phyloP scores from a whole-genome alignment of 2,329 filamentous ascomycete genomes.

The Teratosphaeriaceae sp. region DNA sequence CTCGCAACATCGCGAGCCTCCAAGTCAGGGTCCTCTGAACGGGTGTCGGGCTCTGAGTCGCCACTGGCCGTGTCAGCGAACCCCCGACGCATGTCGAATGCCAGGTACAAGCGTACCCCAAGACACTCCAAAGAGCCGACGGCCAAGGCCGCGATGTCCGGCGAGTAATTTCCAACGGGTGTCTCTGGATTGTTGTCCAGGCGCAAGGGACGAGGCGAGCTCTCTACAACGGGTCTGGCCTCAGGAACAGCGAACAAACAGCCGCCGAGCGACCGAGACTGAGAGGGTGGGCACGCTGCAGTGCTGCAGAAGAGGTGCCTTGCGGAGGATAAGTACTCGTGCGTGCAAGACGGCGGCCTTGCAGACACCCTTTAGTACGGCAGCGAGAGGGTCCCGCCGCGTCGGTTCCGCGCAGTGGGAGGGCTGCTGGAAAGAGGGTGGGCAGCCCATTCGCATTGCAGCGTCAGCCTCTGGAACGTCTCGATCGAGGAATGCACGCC shows the following conservation, averaged over 20 bases:
- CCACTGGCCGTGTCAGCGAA: constrained; percentile 20
- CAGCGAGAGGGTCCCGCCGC: constrained; percentile 14
- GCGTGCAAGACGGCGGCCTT: constrained; percentile 19
- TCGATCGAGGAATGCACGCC: constrained; percentile 25
- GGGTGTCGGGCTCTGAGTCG: constrained; percentile 19
- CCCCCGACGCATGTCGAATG: constrained; percentile 21
- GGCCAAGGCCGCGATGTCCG: too few species aligned
- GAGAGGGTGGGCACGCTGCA: constrained; percentile 18
- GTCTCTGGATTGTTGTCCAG: constrained; percentile 23
- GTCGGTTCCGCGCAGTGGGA: constrained; percentile 11
- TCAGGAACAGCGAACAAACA: constrained; percentile 10
- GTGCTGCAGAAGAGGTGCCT: constrained; percentile 17
- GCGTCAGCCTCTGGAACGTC: constrained; percentile 21
- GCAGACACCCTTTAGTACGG: constrained; percentile 19
- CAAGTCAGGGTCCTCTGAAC: constrained; percentile 20
- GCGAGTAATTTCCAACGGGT: constrained; percentile 21
- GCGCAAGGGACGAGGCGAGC: constrained; percentile 20
- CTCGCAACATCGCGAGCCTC: constrained; percentile 15
- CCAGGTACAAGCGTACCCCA: constrained; percentile 24
- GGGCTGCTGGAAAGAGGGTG: constrained; percentile 12
- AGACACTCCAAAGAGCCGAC: constrained; percentile 10
- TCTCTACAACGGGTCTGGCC: constrained; percentile 4
- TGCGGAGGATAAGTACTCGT: constrained; percentile 26
- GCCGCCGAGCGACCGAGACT: neutral
- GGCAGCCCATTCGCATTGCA: constrained; percentile 9